A percentile compares a stretch with the other conserved stretches of the same genome.
Conservation (phyloP, 139 green algal species). For the Tetradesmus obliquus region DNA sequence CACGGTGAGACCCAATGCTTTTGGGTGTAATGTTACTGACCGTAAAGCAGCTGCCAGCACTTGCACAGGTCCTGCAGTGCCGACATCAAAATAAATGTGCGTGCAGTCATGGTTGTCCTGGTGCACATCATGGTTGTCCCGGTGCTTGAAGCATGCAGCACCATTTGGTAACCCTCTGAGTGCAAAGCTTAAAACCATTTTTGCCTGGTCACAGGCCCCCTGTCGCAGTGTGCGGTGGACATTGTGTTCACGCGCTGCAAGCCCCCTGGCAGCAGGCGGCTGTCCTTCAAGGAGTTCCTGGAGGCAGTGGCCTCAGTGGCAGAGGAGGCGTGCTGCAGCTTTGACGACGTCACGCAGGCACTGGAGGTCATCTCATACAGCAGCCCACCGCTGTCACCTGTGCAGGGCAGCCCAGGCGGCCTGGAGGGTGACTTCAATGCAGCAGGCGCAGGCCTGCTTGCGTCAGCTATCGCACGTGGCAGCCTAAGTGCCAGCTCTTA, state of each 20-base stretch:
- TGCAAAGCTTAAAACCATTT: no score
- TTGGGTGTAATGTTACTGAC: background rate
- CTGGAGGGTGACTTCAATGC: background rate
- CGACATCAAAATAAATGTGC: no score
- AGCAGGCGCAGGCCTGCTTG: background rate
- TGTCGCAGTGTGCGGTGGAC: slow-evolving; percentile 62
- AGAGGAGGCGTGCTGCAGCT: slow-evolving; percentile 65
- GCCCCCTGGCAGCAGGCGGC: slow-evolving; percentile 45
- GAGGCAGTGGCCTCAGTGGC: slow-evolving; percentile 55
- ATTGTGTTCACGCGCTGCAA: slow-evolving; percentile 66
- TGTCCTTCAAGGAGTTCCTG: slow-evolving; percentile 64
- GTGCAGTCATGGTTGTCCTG: no score
- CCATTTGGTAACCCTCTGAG: no score
- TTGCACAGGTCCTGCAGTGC: no score
- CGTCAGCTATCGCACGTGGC: background rate
- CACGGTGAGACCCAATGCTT: slow-evolving; percentile 43
- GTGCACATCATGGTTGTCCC: no score
- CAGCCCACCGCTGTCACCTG: background rate
- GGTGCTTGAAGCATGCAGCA: no score
- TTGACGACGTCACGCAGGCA: slow-evolving; percentile 55
- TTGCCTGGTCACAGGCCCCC: slow-evolving; percentile 48
- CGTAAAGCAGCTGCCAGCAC: background rate
- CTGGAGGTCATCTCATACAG: slow-evolving; percentile 20
- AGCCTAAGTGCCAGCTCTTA: background rate
- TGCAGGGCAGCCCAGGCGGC: background rate